phyloP scores from a whole-genome alignment of 1,284 basidiomycete species.

The Ustilago trichophora region DNA sequence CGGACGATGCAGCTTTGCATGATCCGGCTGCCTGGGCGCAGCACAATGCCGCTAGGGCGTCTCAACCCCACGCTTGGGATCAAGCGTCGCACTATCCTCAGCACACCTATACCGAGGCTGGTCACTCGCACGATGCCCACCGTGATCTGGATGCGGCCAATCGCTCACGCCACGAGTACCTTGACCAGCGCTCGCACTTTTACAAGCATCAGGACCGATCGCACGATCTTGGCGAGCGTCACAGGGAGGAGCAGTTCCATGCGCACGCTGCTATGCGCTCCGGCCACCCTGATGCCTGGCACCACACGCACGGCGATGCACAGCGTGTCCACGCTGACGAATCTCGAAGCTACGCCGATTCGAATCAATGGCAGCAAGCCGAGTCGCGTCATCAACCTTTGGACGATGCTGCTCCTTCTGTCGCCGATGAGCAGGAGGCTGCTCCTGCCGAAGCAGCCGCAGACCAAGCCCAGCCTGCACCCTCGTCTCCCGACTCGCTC shows the following conservation, averaged over 20 bases:
- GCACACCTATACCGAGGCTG: slow-evolving; percentile 6
- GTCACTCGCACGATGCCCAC: slow-evolving; percentile 4
- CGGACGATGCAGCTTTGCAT: slow-evolving; percentile 11
- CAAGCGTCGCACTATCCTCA: slow-evolving; percentile 12
- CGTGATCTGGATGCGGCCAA: slow-evolving; percentile 6
- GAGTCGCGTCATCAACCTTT: slow-evolving; percentile 6
- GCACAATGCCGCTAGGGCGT: neutral
- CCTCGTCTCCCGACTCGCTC: slow-evolving; percentile 54
- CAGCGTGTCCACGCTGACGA: neutral
- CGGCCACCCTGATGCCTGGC: slow-evolving; percentile 9
- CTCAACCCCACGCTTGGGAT: slow-evolving; percentile 14
- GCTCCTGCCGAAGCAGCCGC: slow-evolving; percentile 3
- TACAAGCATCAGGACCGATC: slow-evolving; percentile 5
- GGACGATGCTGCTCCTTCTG: neutral
- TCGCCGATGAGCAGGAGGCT: neutral
- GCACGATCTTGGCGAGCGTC: slow-evolving; percentile 9
- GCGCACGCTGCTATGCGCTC: slow-evolving; percentile 1
- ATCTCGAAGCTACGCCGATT: neutral
- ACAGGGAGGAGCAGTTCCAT: slow-evolving; percentile 4
- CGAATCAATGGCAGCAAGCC: slow-evolving; percentile 14
- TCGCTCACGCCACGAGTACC: slow-evolving; percentile 7
- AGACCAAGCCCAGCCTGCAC: slow-evolving; percentile 36
- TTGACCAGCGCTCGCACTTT: slow-evolving; percentile 4
- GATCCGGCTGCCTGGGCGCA: slow-evolving; percentile 13
- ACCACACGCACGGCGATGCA: neutral